Evolutionary conservation across 2,329 filamentous ascomycete species (phyloP).

Genomic region (Monilinia laxa): DNA sequence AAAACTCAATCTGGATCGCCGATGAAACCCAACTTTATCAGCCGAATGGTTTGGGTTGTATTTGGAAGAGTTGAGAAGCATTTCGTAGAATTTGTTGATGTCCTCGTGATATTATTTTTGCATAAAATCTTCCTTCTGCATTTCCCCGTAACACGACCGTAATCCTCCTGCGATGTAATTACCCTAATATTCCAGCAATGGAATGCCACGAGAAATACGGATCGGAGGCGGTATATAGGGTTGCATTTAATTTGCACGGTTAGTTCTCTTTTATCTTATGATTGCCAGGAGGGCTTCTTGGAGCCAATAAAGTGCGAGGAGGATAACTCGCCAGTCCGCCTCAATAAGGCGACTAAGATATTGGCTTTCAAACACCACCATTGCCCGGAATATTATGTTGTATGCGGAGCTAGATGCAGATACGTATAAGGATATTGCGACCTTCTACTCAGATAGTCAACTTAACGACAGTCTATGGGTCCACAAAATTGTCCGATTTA

Average conservation of each 20-base stretch:
- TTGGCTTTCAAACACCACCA: constrained; percentile 18
- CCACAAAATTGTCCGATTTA: constrained; percentile 12
- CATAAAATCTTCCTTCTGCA: constrained; percentile 20
- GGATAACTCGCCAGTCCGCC: constrained; percentile 20
- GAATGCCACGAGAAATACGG: constrained; percentile 23
- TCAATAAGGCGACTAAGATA: constrained; percentile 20
- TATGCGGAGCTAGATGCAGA: constrained; percentile 15
- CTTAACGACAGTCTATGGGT: neutral
- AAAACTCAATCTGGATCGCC: constrained; percentile 15
- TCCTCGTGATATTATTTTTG: constrained; percentile 22
- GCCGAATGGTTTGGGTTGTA: constrained; percentile 7
- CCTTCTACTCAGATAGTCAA: constrained; percentile 9
- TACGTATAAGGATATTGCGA: constrained; percentile 19
- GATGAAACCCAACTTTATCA: constrained; percentile 5
- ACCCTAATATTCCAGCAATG: constrained; percentile 16
- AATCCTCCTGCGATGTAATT: constrained; percentile 19
- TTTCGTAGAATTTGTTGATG: constrained; percentile 13
- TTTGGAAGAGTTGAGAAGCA: constrained; percentile 13
- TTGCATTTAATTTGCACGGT: constrained; percentile 20
- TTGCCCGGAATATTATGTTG: constrained; percentile 8
- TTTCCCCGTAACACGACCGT: constrained; percentile 20
- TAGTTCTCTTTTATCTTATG: constrained; percentile 20
- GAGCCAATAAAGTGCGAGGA: constrained; percentile 18
- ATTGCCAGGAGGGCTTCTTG: neutral
- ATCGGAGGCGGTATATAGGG: constrained; percentile 7